A percentile compares a stretch with the other conserved stretches of the same genome.
Conservation (phyloP, 768 basidiomycete genomes). For the Russula virescens region DNA sequence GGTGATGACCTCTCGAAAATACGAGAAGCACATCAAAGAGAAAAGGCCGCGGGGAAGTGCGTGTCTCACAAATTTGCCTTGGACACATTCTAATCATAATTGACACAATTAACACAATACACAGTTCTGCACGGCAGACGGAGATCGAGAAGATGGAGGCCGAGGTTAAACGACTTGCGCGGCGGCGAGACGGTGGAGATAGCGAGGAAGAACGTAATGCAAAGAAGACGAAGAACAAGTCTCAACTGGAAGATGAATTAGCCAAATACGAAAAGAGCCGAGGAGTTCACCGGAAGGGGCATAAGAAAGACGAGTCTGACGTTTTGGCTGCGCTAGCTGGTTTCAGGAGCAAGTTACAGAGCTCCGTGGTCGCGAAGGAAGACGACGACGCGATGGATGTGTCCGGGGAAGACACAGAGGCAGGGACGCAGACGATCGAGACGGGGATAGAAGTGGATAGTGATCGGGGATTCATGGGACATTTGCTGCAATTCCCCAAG, state of each 20-base stretch:
- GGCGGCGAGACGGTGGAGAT: constrained; percentile 50
- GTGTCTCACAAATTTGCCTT: not conserved
- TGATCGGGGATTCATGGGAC: constrained; percentile 68
- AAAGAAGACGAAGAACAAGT: constrained; percentile 58
- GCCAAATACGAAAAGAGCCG: constrained; percentile 70
- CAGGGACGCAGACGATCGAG: constrained; percentile 25
- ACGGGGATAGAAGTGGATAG: constrained; percentile 69
- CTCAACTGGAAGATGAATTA: constrained; percentile 74
- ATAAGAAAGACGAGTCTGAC: constrained; percentile 63
- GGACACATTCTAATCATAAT: not conserved
- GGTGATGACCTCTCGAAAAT: constrained; percentile 61
- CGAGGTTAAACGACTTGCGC: constrained; percentile 73
- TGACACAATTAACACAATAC: not conserved
- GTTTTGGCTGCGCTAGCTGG: constrained; percentile 61
- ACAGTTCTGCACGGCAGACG: constrained; percentile 57
- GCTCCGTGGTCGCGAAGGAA: constrained; percentile 26
- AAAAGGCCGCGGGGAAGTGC: constrained; percentile 60
- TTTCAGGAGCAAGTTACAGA: constrained; percentile 67
- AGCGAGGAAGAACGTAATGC: constrained; percentile 60
- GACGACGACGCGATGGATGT: constrained; percentile 28
- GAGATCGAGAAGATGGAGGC: constrained; percentile 87
- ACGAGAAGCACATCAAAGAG: constrained; percentile 67
- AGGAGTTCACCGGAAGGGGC: constrained; percentile 49
- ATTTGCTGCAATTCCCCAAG: constrained; percentile 71
- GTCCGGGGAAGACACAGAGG: constrained; percentile 25